A percentile compares a stretch with the other conserved stretches of the same genome.
phyloP scores from a whole-genome alignment of 1,284 basidiomycete species.

The Prillingera fragicola region DNA sequence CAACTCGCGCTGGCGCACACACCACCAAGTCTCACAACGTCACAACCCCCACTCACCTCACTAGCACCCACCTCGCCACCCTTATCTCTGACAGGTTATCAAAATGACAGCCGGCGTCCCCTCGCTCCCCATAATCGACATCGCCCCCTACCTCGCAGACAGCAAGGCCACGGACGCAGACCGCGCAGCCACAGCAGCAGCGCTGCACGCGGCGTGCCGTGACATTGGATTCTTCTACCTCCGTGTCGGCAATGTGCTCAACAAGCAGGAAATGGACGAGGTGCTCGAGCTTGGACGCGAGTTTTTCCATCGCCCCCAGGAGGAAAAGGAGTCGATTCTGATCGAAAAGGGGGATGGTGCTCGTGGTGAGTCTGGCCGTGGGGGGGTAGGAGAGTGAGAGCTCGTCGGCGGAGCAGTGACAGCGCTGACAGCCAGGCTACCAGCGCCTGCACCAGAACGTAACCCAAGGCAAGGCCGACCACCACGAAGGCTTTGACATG shows the following conservation, averaged over 20 bases:
- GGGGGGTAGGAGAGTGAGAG: no score
- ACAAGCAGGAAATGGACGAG: constrained; percentile 59
- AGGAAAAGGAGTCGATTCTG: constrained; percentile 65
- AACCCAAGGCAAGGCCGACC: constrained; percentile 74
- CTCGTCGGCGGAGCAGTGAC: no score
- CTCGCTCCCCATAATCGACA: constrained; percentile 41
- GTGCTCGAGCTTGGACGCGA: constrained; percentile 59
- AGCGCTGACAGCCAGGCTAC: constrained; percentile 29
- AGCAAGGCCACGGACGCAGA: background rate
- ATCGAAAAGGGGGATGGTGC: constrained; percentile 64
- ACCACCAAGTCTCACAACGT: no score
- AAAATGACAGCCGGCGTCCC: background rate
- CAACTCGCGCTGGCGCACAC: no score
- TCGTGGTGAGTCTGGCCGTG: constrained; percentile 55
- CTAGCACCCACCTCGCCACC: background rate
- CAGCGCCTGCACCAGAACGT: constrained; percentile 66
- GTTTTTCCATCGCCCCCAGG: constrained; percentile 66
- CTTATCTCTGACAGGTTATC: background rate
- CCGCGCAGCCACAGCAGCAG: constrained; percentile 51
- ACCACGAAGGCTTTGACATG: constrained; percentile 76
- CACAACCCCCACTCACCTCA: background rate
- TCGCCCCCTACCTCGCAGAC: constrained; percentile 33
- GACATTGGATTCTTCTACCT: constrained; percentile 84
- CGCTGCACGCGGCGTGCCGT: constrained; percentile 66
- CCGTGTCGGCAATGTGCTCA: constrained; percentile 58